phyloP scores from a whole-genome alignment of 2,329 filamentous ascomycete genomes.

The Pestalotiopsis sp. region DNA sequence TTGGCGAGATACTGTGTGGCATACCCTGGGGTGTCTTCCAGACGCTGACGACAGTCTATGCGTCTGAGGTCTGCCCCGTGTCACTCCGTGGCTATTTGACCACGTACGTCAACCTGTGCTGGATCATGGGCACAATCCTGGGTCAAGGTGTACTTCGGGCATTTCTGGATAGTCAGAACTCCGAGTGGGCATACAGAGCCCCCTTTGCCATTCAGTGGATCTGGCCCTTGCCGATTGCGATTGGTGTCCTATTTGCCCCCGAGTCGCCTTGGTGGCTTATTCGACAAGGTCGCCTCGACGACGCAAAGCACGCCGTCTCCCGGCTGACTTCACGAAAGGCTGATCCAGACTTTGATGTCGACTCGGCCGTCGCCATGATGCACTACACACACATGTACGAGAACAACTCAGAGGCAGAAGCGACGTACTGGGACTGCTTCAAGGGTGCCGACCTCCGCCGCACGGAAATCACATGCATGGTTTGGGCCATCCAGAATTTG shows the following conservation, averaged over 20 bases:
- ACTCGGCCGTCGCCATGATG: constrained; percentile 92
- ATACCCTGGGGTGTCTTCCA: constrained; percentile 65
- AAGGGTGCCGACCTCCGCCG: constrained; percentile 75
- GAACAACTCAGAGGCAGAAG: constrained; percentile 71
- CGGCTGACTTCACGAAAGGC: constrained; percentile 62
- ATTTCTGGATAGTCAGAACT: constrained; percentile 64
- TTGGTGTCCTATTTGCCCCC: constrained; percentile 69
- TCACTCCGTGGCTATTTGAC: constrained; percentile 69
- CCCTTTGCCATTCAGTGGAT: constrained; percentile 79
- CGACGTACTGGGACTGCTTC: constrained; percentile 83
- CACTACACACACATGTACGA: constrained; percentile 84
- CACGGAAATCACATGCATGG: constrained; percentile 72
- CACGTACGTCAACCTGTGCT: constrained; percentile 78
- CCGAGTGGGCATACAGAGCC: constrained; percentile 65
- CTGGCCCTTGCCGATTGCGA: constrained; percentile 69
- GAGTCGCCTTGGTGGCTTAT: constrained; percentile 80
- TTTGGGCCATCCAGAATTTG: constrained; percentile 66
- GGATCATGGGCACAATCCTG: constrained; percentile 73
- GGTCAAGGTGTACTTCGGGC: constrained; percentile 73
- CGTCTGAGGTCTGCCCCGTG: constrained; percentile 73
- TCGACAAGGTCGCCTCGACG: constrained; percentile 62
- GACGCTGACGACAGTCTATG: constrained; percentile 64
- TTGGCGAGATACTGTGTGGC: constrained; percentile 65
- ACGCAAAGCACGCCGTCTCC: constrained; percentile 67
- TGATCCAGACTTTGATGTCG: constrained; percentile 75